Evolutionary conservation across 208 protist species (phyloP), one percentile per base, ranked within the genome.

Genomic region (Kentomonas sorsogonicus): DNA sequence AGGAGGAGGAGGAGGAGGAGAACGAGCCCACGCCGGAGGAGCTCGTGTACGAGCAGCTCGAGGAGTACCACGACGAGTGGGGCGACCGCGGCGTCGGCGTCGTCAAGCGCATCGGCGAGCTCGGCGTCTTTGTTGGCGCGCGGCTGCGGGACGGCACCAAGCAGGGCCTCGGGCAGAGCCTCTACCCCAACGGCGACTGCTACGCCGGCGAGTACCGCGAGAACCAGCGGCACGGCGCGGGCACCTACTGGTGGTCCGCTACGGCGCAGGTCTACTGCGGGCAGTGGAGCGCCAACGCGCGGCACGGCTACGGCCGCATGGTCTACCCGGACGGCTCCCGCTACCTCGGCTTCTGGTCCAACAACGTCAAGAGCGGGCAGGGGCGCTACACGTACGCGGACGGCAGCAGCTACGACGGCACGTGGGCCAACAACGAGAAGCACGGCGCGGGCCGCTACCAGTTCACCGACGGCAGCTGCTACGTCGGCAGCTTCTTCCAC

Each of bases 31-130:
- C 83, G 46, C 80, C 84, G 29, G 81, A 91, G 58, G 83, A 95
- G 46, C 63, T 93, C 11, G 89, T 95, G 40, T 87, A 86, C 64
- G 83, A 89, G 16, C 60, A 73, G 0, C 72, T 93, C 6, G 69
- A 79, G 23, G 89, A 93, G 38, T 92, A 88, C 73, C 83, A 93
- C 65, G 84, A 88, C 23, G 74, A 94, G 62, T 91, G 76, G 79
- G 83, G 82, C 18, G 77, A 88, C 23, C 36, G 66, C 31, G 84
- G 83, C 15, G 69, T 83, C 0, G 81, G 79, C 31, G 40, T 91
- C 48, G 86, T 95, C 20, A 90, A 91, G 70, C 77, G 77, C 36
- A 85, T 95, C 53, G 89, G 89, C 40, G 89, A 95, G 74, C 75
- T 95, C n/a, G 89, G 89, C 44, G 68, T 93, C 1, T 95, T 86